Evolutionary conservation across 805 yeast species (phyloP), one percentile per base, ranked within the genome.

Genomic region (Saccharomyces paradoxus): DNA sequence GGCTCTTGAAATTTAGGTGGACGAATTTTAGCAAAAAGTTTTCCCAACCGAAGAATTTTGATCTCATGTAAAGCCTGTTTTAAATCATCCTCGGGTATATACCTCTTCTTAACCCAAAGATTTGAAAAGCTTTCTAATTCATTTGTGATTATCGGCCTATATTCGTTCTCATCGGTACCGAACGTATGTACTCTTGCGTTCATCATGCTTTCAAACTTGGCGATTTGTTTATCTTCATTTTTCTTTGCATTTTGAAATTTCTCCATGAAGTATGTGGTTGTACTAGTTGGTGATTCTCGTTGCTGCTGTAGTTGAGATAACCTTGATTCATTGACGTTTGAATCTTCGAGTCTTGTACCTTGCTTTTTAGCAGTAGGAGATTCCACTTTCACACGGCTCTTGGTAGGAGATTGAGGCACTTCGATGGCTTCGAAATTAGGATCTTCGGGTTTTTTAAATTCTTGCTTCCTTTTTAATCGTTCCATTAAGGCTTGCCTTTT

Each of bases 1-100:
- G 96, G 96, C 49, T 86, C 86, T 5, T 70, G 65, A 63, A 79
- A 90, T 22, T 80, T 74, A 0, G 96, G 94, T 1, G 94, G 85
- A 29, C 67, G 59, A 1, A 90, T 82, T 58, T 83, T 82, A 1
- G 89, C 85, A 60, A 81, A 76, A 2, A 86, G 66, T 59, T 83
- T 81, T 9, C 79, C 78, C 2, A 88, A 66, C 46, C 86, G 72
- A 49, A 87, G 68, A 0, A 84, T 65, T 59, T 83, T 82, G 56
- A 80, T 77, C 14, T 78, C 80, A 13, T 67, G 58, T 7, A 89
- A 60, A 2, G 78, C 62, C 4, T 57, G 47, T 0, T 69, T 64
- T 3, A 87, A 56, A 0, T 62, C 63, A 0, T 60, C 65, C 8
- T 58, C 47, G 0, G 75, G 66, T 1, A 85, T 61, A 60, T 82